Base-by-base conservation (phyloP, 2,329 filamentous ascomycete species). In the Incumbomyces delicatus region DNA sequence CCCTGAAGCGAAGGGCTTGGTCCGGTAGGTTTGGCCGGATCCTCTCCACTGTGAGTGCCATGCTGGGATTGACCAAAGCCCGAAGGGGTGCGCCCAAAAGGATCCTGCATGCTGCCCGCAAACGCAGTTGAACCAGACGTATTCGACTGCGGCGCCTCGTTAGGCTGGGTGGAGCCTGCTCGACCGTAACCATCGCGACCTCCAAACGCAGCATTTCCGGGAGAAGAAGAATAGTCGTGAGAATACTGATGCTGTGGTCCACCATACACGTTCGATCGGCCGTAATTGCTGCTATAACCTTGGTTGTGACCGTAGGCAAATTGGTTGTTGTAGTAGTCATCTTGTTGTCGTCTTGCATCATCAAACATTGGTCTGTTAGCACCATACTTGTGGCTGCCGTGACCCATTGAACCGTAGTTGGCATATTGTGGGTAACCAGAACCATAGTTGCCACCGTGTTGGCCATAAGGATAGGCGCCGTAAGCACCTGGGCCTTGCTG, bases 211-310 rank as follows among this genome's bases (percentile, higher is more conserved):
- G 72, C 71, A 51, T 78, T 81, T 30, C 76, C 79, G 10, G 80
- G 79, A 17, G 80, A 80, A 13, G 79, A 76, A 1, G 77, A 75
- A 60, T 83, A 77, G 37, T 83, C 80, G 56, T 78, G 81, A 7
- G 76, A 76, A 60, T 81, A 83, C 47, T 67, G 72, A 54, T 79
- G 75, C 55, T 80, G 76, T 34, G 77, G 76, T 56, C 80, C 78
- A 29, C 72, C 76, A 57, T 83, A 82, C 75, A 80, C 79, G 55
- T 71, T 73, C 53, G 72, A 75, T 55, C 76, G 75, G 51, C 65
- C 63, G 50, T 76, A 79, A 13, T 68, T 69, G 32, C 61, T 70
- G 43, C 69, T 70, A 52, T 71, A 72, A 52, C 66, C 73, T 44
- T 57, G 55, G 18, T 47, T 46, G 22, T 48, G 43, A 35, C 64